These are phyloP conservation scores for Akanthomyces lecanii DNA, from an alignment of 2,329 filamentous ascomycete genomes.

Conservation along the genomic window DNA sequence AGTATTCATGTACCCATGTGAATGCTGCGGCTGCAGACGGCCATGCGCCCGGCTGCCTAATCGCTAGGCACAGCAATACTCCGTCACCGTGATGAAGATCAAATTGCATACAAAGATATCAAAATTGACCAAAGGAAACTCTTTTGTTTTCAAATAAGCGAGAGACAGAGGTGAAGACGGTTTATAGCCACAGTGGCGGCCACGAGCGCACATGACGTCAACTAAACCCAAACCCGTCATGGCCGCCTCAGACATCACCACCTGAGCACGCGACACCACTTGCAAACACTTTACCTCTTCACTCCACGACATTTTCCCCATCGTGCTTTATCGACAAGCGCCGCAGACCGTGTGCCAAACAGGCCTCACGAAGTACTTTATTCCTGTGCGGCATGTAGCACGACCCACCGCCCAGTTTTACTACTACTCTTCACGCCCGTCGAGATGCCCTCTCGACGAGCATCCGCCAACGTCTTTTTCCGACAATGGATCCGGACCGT, in stretches of 20 bases:
- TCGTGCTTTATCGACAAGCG: neutral
- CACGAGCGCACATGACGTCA: slow-evolving; percentile 13
- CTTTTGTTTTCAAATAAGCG: no score
- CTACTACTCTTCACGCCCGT: neutral
- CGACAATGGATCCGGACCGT: slow-evolving; percentile 53
- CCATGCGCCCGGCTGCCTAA: no score
- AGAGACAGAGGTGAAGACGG: no score
- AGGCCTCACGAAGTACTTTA: neutral
- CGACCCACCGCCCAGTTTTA: neutral
- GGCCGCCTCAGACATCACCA: neutral
- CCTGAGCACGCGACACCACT: slow-evolving; percentile 4
- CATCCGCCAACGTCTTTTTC: slow-evolving; percentile 21
- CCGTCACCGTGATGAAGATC: no score
- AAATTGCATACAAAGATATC: no score
- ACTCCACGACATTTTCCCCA: neutral
- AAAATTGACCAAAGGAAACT: no score
- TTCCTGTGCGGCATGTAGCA: no score
- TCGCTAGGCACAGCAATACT: no score
- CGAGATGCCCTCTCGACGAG: slow-evolving; percentile 9
- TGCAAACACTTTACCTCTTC: neutral
- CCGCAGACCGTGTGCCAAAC: neutral
- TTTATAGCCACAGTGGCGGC: neutral
- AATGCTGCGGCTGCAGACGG: no score
- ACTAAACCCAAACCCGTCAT: neutral
- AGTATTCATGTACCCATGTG: no score